These are phyloP conservation scores for Colletotrichum chlorophyti DNA, from an alignment of 2,329 filamentous ascomycete species.

Conservation along the genomic window DNA sequence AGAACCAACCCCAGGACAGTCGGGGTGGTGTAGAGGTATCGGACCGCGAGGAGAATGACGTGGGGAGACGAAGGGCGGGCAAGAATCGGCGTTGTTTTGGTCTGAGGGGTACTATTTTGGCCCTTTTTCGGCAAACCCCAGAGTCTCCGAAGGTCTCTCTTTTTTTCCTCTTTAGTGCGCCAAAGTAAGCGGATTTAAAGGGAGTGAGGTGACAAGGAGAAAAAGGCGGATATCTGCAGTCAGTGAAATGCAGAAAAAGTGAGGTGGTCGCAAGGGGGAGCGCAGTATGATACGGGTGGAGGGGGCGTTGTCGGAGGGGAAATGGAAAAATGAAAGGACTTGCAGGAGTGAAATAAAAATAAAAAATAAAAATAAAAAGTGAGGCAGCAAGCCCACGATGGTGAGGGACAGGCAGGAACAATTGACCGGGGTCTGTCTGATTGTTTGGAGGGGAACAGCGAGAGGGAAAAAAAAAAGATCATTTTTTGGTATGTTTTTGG, in stretches of 20 bases:
- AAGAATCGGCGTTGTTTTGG: constrained; percentile 23
- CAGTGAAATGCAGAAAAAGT: constrained; percentile 2
- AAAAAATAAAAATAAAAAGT: no score
- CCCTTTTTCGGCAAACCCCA: constrained; percentile 16
- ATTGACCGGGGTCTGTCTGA: not conserved
- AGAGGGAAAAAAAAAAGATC: constrained; percentile 26
- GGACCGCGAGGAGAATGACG: constrained; percentile 17
- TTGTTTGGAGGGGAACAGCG: constrained; percentile 28
- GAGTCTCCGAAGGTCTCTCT: constrained; percentile 5
- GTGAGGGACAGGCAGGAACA: constrained; percentile 13
- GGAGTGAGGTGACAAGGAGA: constrained; percentile 10
- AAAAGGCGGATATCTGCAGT: constrained; percentile 7
- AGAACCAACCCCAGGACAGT: constrained; percentile 24
- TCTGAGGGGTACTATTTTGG: constrained; percentile 24
- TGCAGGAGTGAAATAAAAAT: constrained; percentile 13
- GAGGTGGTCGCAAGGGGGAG: constrained; percentile 8
- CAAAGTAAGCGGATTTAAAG: constrained; percentile 23
- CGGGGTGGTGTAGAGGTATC: constrained; percentile 21
- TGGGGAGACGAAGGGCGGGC: constrained; percentile 23
- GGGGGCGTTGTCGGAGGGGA: not conserved
- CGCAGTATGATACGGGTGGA: constrained; percentile 5
- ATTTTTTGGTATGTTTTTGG: constrained; percentile 28
- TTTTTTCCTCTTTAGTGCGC: constrained; percentile 2
- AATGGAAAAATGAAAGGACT: constrained; percentile 19
- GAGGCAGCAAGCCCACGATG: constrained; percentile 27